Conservation (phyloP, 1,139 yeast species). For the Zygosaccharomyces sapae region DNA sequence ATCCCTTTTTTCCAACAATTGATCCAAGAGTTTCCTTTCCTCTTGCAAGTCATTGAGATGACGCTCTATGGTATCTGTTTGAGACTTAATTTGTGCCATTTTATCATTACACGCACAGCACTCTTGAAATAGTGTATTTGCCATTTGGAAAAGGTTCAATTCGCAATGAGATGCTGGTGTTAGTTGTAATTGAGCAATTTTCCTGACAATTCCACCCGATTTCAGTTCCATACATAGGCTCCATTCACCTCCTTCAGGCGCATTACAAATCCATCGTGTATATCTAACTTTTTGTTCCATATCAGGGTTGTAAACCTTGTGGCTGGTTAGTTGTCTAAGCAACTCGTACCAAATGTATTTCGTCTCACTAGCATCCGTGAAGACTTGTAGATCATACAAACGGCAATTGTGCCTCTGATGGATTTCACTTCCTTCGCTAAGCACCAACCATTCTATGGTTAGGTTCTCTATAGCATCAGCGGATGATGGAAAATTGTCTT, state of each 20-base stretch:
- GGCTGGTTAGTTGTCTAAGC: constrained; percentile 21
- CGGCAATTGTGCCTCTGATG: constrained; percentile 7
- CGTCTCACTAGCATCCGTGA: constrained; percentile 7
- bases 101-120: constrained; percentile 17
- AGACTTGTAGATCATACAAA: constrained; percentile 13
- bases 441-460: constrained; percentile 6
- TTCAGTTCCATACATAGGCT: constrained; percentile 21
- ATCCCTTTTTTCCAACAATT: constrained; percentile 24
- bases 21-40: constrained; percentile 16
- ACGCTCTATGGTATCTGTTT: constrained; percentile 1
- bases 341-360: constrained; percentile 26
- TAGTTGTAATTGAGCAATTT: constrained; percentile 22
- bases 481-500: constrained; percentile 5
- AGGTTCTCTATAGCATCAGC: constrained; percentile 5
- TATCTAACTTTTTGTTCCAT: constrained; percentile 11
- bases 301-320: constrained; percentile 9
- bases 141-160: constrained; percentile 26
- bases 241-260: constrained; percentile 15
- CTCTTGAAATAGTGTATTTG: constrained; percentile 18
- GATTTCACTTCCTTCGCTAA: constrained; percentile 27
- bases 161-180: constrained; percentile 17
- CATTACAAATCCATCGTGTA: constrained; percentile 19
- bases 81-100: constrained; percentile 1
- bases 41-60: constrained; percentile 10
- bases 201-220: constrained; percentile 19